Evolutionary conservation across 2,329 filamentous ascomycete species (phyloP), one percentile per base, ranked within the genome.

Genomic region (Venturia asperata): DNA sequence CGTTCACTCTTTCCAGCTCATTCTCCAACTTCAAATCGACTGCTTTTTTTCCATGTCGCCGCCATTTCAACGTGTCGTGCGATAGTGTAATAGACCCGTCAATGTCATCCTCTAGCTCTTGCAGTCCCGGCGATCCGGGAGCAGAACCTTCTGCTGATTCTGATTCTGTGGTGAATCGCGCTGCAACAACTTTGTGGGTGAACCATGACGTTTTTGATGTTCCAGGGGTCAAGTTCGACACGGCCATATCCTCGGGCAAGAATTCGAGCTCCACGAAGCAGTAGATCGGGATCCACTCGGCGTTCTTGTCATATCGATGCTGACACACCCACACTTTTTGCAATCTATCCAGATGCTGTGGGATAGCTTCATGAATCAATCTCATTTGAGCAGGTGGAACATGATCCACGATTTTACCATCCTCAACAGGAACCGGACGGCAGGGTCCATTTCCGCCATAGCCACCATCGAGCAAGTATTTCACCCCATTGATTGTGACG

Each of bases 191-290:
- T 2, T 72, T 79, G 65, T 78, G 75, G 15, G 81, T 83, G 72
- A 88, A 87, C 71, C 80, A 83, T 65, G 78, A 82, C 39, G 73
- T 71, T 30, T 76, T 73, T 5, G 30, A 30, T 65, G 78, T 79
- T 67, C 82, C 84, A 0, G 82, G 83, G 60, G 72, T 82, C 69
- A 78, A 83, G 72, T 84, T 88, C 77, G 87, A 79, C 10, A 87
- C 77, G 41, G 79, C 79, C 70, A 85, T 89, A 73, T 90, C 87
- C 55, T 77, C 74, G 5, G 80, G 81, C 42, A 84, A 71, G 72
- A 88, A 89, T 73, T 89, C 87, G 19, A 81, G 77, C 67, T 88
- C 84, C 1, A 81, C 81, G 72, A 91, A 92, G 67, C 81, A 83
- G 72, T 90, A 90, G 60, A 80, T 82, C 0, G 82, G 77, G 21